Evolutionary conservation across 495 filamentous ascomycete species (phyloP).

Genomic region (Aspergillus egyptiacus): DNA sequence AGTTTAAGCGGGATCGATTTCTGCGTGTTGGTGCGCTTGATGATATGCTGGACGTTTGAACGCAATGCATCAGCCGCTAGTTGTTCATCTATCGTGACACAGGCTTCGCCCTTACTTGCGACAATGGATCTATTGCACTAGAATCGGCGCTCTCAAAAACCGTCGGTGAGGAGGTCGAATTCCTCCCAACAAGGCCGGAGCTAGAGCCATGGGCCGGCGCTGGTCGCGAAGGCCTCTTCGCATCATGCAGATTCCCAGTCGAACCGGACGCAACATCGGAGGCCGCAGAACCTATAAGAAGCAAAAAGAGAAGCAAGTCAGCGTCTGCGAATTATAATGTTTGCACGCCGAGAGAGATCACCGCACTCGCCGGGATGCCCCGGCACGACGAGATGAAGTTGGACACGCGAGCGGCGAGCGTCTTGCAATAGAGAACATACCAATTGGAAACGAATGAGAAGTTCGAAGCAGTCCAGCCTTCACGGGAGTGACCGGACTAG

Average conservation of each 20-base stretch:
- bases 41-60: slow-evolving; percentile 55
- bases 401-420: not conserved
- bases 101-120: slow-evolving; percentile 38
- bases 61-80: slow-evolving; percentile 14
- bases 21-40: slow-evolving; percentile 74
- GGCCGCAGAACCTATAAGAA: slow-evolving; percentile 23
- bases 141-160: slow-evolving; percentile 30
- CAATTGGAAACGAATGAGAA: slow-evolving; percentile 22
- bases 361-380: slow-evolving; percentile 1
- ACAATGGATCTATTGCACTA: slow-evolving; percentile 51
- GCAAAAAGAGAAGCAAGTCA: slow-evolving; percentile 8
- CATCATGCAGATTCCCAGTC: slow-evolving; percentile 30
- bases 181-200: slow-evolving; percentile 20
- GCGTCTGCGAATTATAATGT: slow-evolving; percentile 8
- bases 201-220: slow-evolving; percentile 6
- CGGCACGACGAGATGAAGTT: not conserved
- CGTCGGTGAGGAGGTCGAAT: slow-evolving; percentile 26
- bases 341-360: slow-evolving; percentile 8
- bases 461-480: slow-evolving; percentile 13
- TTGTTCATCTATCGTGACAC: slow-evolving; percentile 8
- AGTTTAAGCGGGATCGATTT: slow-evolving; percentile 62
- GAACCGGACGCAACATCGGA: slow-evolving; percentile 37
- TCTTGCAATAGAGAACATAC: slow-evolving; percentile 20
- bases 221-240: slow-evolving; percentile 23
- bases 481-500: slow-evolving; percentile 4